Evolutionary conservation across 169 alveolate genomes (phyloP).

Genomic region (Neospora caninum): DNA sequence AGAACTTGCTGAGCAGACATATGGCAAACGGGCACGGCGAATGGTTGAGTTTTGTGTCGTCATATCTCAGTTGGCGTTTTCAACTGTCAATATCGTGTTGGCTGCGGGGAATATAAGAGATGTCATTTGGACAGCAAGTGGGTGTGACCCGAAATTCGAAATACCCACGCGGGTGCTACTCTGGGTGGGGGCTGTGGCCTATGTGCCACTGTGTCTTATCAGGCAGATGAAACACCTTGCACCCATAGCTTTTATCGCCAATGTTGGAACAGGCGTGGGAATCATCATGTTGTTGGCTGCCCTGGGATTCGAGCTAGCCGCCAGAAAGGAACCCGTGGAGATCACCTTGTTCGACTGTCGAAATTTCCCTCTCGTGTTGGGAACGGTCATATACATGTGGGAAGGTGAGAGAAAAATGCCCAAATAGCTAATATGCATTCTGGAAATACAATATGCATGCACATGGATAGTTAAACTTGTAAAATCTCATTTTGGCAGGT

Average conservation of each 20-base stretch:
- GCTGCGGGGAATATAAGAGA: conserved; percentile 10
- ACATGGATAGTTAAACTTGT: too few species aligned
- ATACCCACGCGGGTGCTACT: not conserved
- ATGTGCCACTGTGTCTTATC: not conserved
- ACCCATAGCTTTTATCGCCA: not conserved
- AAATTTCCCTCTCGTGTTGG: not conserved
- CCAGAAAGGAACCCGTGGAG: not conserved
- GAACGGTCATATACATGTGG: not conserved
- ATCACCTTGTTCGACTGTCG: not conserved
- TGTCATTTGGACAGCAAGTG: conserved; percentile 12
- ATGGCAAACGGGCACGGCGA: not conserved
- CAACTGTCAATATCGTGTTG: not conserved
- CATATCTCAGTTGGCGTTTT: not conserved
- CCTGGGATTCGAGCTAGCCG: not conserved
- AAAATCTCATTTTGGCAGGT: too few species aligned
- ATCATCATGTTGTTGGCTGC: not conserved
- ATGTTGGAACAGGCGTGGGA: not conserved
- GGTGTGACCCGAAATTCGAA: not conserved
- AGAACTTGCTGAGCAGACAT: not conserved
- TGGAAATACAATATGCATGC: too few species aligned
- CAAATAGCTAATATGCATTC: not conserved
- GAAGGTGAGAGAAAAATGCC: not conserved
- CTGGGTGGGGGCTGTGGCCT: not conserved
- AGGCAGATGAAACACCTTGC: not conserved
- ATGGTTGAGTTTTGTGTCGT: not conserved